A percentile compares a stretch with the other conserved stretches of the same genome.
These are phyloP conservation scores for Trichoderma orchidacearum DNA, from an alignment of 495 filamentous ascomycete genomes.

Conservation along the genomic window DNA sequence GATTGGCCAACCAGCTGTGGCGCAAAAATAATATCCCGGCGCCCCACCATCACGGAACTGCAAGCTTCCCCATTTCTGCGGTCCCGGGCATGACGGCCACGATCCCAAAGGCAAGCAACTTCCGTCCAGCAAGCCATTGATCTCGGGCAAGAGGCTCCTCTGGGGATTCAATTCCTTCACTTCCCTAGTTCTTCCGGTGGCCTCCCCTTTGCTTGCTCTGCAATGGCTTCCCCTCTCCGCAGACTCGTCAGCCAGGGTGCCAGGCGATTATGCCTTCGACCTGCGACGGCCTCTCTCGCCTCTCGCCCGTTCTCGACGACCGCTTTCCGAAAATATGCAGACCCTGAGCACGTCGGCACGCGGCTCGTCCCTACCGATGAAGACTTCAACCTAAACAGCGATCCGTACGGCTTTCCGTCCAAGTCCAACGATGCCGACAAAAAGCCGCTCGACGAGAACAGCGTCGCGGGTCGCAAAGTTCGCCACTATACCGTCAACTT, in stretches of 20 bases:
- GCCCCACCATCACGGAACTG: neutral
- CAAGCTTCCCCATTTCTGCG: neutral
- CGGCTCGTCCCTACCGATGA: conserved; percentile 55
- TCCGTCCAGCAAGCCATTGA: neutral
- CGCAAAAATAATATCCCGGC: neutral
- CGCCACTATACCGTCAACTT: conserved; percentile 99
- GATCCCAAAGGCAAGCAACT: neutral
- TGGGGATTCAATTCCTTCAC: neutral
- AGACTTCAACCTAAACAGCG: conserved; percentile 38
- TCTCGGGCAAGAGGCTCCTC: conserved; percentile 1
- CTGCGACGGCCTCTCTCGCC: conserved; percentile 8
- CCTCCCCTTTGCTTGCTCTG: conserved; percentile 1
- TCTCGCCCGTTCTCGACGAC: conserved; percentile 58
- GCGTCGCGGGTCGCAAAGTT: conserved; percentile 65
- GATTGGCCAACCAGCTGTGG: neutral
- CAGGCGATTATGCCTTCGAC: conserved; percentile 36
- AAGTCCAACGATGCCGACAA: conserved; percentile 25
- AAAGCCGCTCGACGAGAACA: conserved; percentile 29
- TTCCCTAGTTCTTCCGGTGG: neutral
- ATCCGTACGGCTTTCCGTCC: conserved; percentile 34
- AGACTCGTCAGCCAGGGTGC: conserved; percentile 41
- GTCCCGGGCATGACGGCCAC: neutral
- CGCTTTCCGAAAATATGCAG: conserved; percentile 47
- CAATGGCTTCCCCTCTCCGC: conserved; percentile 33
- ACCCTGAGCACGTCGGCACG: conserved; percentile 44